Evolutionary conservation across 352 stramenopile species (phyloP), one percentile per base, ranked within the genome.

Genomic region (Ophiocytium majus): DNA sequence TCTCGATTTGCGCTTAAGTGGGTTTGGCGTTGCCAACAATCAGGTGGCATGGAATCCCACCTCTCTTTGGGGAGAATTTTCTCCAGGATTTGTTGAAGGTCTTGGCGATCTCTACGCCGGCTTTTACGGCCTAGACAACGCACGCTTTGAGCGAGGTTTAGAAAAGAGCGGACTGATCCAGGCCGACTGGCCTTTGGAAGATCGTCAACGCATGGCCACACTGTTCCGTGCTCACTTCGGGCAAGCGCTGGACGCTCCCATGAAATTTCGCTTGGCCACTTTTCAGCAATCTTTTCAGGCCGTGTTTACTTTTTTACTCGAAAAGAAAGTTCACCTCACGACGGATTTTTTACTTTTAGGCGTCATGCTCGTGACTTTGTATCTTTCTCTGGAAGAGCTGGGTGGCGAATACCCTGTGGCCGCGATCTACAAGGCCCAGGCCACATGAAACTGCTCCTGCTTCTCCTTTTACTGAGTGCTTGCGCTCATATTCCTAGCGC

Each of bases 391-490:
- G 19, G 57, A 71, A 71, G 57, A 71, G 57, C 23, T 28, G 57
- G 57, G 57, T 28, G 57, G 28, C 23, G 28, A 23, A 23, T 28
- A 23, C 57, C 57, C 57, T 23, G 57, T 71, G 57, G 28, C 23
- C 23, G 57, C 23, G 57, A 71, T 71, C 57, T 71, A 71, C 57
- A n/a, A n/a, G n/a, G n/a, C n/a, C n/a, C n/a, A n/a, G n/a, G n/a
- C n/a, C n/a, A n/a, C n/a, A n/a, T n/a, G n/a, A n/a, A n/a, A n/a
- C n/a, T n/a, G n/a, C n/a, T n/a, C n/a, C n/a, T n/a, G n/a, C n/a
- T n/a, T n/a, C n/a, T n/a, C n/a, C n/a, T n/a, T n/a, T n/a, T n/a
- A n/a, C n/a, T n/a, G n/a, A n/a, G n/a, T n/a, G n/a, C n/a, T n/a
- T n/a, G n/a, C n/a, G n/a, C n/a, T n/a, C n/a, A n/a, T n/a, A n/a